A percentile compares a stretch with the other conserved stretches of the same genome.
Evolutionary conservation across 768 basidiomycete genomes (phyloP).

Genomic region (Mycena epipterygia): DNA sequence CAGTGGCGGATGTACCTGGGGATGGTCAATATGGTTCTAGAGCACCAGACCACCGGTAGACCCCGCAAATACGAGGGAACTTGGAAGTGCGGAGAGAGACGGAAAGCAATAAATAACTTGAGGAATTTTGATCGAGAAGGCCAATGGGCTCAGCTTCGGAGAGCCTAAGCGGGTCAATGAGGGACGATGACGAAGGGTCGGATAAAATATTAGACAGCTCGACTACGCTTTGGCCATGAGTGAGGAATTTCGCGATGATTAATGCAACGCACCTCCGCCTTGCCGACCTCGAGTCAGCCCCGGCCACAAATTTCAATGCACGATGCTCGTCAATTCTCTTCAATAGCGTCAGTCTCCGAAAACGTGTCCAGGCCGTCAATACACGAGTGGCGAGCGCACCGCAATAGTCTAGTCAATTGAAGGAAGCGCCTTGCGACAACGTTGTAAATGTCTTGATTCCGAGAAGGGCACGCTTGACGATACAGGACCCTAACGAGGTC

Average conservation of each 20-base stretch:
- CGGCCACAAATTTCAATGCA: not conserved
- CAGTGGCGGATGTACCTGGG: not conserved
- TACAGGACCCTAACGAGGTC: not conserved
- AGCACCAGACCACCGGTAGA: conserved; percentile 23
- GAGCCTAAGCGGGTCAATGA: conserved; percentile 20
- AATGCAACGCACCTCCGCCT: conserved; percentile 3
- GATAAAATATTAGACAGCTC: not conserved
- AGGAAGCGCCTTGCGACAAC: conserved; percentile 1
- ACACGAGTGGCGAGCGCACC: conserved; percentile 8
- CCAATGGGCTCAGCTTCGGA: not conserved
- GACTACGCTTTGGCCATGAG: not conserved
- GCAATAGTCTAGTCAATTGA: conserved; percentile 1
- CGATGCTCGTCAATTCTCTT: conserved; percentile 3
- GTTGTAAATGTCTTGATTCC: conserved; percentile 5
- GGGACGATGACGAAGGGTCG: conserved; percentile 5
- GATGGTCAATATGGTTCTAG: conserved; percentile 5
- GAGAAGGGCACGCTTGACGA: not conserved
- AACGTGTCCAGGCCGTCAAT: conserved; percentile 17
- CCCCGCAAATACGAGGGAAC: conserved; percentile 10
- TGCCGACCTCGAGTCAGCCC: not conserved
- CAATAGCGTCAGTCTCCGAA: not conserved
- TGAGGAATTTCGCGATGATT: not conserved
- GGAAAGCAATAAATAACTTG: conserved; percentile 17
- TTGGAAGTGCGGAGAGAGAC: not conserved
- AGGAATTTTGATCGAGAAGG: conserved; percentile 13